phyloP scores from a whole-genome alignment of 129 eudicot genomes.

The Flaveria linearis region DNA sequence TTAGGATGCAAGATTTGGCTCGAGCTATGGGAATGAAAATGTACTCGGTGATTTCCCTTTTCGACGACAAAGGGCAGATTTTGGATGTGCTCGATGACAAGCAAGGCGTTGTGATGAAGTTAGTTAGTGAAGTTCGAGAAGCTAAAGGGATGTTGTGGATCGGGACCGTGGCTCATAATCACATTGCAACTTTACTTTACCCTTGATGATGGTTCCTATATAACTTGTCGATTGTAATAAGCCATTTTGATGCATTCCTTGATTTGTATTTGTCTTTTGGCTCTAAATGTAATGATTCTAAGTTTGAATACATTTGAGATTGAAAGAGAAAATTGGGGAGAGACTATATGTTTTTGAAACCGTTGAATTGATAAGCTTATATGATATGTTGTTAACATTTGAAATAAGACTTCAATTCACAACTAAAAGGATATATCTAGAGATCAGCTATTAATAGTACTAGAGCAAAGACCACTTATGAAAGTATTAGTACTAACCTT shows the following conservation, averaged over 20 bases:
- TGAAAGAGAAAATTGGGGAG: not conserved
- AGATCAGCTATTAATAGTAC: no score
- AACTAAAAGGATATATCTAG: no score
- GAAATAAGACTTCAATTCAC: no score
- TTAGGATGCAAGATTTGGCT: constrained; percentile 66
- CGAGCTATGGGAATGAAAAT: constrained; percentile 73
- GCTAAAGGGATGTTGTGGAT: constrained; percentile 88
- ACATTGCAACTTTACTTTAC: constrained; percentile 79
- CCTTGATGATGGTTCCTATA: constrained; percentile 40
- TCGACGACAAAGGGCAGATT: constrained; percentile 65
- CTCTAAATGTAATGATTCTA: constrained; percentile 25
- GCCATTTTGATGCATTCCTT: constrained; percentile 35
- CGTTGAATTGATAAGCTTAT: not conserved
- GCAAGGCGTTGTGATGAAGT: constrained; percentile 78
- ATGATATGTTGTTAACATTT: not conserved
- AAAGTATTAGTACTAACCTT: no score
- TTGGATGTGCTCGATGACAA: constrained; percentile 89
- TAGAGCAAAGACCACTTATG: no score
- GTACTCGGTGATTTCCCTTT: constrained; percentile 69
- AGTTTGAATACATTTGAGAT: constrained; percentile 24
- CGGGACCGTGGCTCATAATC: constrained; percentile 99
- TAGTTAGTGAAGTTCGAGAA: constrained; percentile 92
- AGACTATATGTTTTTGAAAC: not conserved
- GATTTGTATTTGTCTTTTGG: constrained; percentile 24
- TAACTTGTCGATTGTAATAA: constrained; percentile 31